These are phyloP conservation scores for Nyctanthes arbortristis DNA, from an alignment of 257 asterid species.

Conservation along the genomic window DNA sequence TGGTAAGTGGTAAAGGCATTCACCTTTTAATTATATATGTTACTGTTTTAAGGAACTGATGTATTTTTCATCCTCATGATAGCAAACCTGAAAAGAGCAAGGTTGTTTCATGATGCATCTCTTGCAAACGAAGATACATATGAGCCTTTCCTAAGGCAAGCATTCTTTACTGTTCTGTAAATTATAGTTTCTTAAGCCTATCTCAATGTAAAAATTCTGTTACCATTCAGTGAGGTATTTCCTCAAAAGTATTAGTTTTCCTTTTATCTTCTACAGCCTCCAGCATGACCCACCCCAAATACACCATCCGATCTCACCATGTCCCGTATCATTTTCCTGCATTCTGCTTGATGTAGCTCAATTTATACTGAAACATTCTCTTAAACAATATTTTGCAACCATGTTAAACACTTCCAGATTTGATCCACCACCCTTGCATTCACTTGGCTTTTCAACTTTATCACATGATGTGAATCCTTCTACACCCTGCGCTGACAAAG, in stretches of 20 bases:
- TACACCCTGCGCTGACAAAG: not conserved
- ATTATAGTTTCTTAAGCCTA: not conserved
- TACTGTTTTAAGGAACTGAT: constrained; percentile 22
- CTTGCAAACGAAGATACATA: constrained; percentile 72
- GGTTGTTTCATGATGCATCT: constrained; percentile 73
- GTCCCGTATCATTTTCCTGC: not conserved
- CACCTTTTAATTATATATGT: constrained; percentile 2
- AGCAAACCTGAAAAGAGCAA: constrained; percentile 87
- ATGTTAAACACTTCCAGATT: not conserved
- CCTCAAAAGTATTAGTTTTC: not conserved
- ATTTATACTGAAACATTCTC: not conserved
- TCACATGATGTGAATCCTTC: not conserved
- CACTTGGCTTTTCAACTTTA: not conserved
- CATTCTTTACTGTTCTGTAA: constrained; percentile 20
- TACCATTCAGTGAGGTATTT: not conserved
- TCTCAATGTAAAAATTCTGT: not conserved
- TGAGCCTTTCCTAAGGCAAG: constrained; percentile 87
- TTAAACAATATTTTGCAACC: not conserved
- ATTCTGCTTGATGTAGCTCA: not conserved
- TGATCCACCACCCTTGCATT: not conserved
- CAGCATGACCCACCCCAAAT: not conserved
- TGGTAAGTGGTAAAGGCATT: constrained; percentile 40
- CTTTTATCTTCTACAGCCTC: not conserved
- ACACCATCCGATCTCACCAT: too few relatives aligned
- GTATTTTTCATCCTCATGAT: constrained; percentile 30